Percentiles rank a stretch among this genome's conserved stretches.
Evolutionary conservation across 2,329 filamentous ascomycete genomes (phyloP).

Genomic region (Sporothrix protearum): DNA sequence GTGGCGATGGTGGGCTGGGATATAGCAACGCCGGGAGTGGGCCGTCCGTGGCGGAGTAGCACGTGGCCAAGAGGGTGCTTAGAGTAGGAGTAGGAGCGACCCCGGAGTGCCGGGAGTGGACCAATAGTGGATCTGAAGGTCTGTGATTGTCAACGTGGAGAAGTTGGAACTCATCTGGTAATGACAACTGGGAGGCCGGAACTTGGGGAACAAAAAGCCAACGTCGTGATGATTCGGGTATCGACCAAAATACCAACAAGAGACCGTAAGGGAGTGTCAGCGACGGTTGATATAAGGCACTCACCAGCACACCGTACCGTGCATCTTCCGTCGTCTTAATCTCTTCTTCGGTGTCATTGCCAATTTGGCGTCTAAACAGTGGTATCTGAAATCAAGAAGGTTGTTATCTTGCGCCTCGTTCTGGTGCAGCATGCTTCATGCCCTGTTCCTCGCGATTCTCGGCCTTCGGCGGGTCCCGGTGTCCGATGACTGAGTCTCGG

Average conservation of each 20-base stretch:
- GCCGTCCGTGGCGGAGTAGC: background rate
- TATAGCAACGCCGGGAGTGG: background rate
- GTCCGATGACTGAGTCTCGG: background rate
- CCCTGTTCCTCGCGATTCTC: background rate
- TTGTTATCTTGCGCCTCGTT: background rate
- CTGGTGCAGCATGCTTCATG: background rate
- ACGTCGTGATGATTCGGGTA: background rate
- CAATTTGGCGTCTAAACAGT: background rate
- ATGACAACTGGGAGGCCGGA: background rate
- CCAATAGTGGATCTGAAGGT: background rate
- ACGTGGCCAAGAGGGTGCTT: background rate
- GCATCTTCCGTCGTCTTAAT: background rate
- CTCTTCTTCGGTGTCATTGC: background rate
- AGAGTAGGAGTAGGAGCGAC: background rate
- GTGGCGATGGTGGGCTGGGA: background rate
- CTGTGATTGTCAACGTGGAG: background rate
- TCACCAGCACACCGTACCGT: background rate
- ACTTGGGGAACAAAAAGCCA: background rate
- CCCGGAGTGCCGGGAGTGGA: background rate
- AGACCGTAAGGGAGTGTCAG: background rate
- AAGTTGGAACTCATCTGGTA: too few relatives aligned
- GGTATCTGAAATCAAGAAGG: background rate
- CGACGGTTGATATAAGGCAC: background rate
- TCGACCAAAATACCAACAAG: background rate
- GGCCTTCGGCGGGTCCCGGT: background rate